Evolutionary conservation across 371 early-diverging fungal genomes (phyloP), one percentile per base, ranked within the genome.

Genomic region (Mucor sp.): DNA sequence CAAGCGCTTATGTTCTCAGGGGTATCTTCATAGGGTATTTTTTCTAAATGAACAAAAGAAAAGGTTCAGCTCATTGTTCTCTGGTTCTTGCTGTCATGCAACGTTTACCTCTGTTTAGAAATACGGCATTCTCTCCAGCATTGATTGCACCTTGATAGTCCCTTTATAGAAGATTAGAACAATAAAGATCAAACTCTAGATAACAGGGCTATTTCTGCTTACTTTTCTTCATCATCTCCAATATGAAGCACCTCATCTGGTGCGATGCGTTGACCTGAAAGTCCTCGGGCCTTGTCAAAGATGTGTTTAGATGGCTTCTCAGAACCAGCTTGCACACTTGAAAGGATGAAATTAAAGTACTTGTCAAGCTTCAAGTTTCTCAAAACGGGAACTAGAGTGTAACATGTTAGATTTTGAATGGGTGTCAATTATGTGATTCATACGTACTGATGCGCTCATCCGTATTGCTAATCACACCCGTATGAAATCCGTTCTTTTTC

Each of bases 391-490:
- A 65, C 81, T 81, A 60, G 41, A 2, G 12, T 11, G 6, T 0
- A 9, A 3, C 3, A 23, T 50, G 14, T 35, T 37, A 58, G 59
- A 19, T 9, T 58, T 39, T 12, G 35, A 8, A 37, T 39, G 9
- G 12, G 19, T 23, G 23, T 2, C 0, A 6, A 30, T 43, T 19
- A 55, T 32, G 17, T 58, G n/a, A 23, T 25, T 12, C 7, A 9
- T 53, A 60, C 69, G 56, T 71, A 81, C 81, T 62, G 32, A 81
- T 47, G 47, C 81, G 65, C 39, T 81, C 81, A 43, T 81, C 81
- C 14, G 76, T 74, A 44, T 81, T 81, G 61, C 78, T 78, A 33
- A 81, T 71, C 19, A 81, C 70, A 41, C 81, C 81, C 56, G 74
- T 75, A 11, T 56, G 56, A 37, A 76, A 70, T 14, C 78, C 78